These are phyloP conservation scores for Candida fluviatilis DNA, from an alignment of 805 yeast genomes.

Conservation along the genomic window DNA sequence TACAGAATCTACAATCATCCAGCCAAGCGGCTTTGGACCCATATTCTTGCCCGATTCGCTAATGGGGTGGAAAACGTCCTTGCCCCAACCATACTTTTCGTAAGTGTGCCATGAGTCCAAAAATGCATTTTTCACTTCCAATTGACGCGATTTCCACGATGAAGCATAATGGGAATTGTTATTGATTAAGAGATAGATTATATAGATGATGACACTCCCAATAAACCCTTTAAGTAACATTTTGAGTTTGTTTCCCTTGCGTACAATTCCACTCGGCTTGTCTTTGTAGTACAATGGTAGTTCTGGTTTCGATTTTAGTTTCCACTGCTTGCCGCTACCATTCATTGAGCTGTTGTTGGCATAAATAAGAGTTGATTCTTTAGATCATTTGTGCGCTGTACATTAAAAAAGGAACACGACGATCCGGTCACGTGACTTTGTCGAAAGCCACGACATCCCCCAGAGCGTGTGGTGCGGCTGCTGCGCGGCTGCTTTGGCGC, in stretches of 20 bases:
- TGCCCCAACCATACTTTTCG: constrained; percentile 76
- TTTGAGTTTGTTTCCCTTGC: constrained; percentile 11
- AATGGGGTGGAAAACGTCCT: constrained; percentile 73
- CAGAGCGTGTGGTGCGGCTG: no score
- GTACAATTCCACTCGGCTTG: constrained; percentile 19
- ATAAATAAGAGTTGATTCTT: no score
- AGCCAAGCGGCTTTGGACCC: constrained; percentile 81
- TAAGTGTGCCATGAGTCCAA: constrained; percentile 76
- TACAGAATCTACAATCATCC: constrained; percentile 87
- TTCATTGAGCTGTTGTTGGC: background rate
- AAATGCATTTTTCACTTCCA: constrained; percentile 63
- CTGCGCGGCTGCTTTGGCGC: no score
- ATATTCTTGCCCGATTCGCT: constrained; percentile 60
- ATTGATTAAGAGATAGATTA: constrained; percentile 23
- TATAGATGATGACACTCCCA: constrained; percentile 37
- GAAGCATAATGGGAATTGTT: background rate
- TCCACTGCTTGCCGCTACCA: background rate
- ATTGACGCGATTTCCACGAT: constrained; percentile 48
- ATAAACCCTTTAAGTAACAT: constrained; percentile 45
- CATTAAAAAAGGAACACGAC: no score
- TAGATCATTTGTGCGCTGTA: no score
- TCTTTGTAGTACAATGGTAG: constrained; percentile 35
- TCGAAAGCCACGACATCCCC: no score
- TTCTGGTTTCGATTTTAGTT: constrained; percentile 7
- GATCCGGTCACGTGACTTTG: no score